These are phyloP conservation scores for Alloascoidea hylecoeti DNA, from an alignment of 805 yeast genomes.

Conservation along the genomic window DNA sequence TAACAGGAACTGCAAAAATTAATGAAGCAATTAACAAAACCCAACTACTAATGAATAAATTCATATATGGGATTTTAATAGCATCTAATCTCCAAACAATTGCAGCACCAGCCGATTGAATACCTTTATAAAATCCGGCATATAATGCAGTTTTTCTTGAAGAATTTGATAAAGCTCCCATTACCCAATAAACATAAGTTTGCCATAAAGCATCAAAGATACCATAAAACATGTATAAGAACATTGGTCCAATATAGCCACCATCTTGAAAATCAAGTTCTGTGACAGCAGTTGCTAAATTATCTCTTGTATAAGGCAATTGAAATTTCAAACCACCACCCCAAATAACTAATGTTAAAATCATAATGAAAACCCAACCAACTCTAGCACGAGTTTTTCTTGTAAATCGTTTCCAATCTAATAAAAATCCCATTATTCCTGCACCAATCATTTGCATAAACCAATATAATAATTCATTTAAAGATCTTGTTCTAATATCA, in stretches of 20 bases:
- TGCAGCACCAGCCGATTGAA: conserved; percentile 53
- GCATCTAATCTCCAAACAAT: conserved; percentile 46
- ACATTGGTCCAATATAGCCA: conserved; percentile 41
- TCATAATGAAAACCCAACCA: conserved; percentile 26
- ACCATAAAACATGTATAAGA: conserved; percentile 51
- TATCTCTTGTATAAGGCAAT: conserved; percentile 19
- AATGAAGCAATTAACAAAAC: too few species aligned
- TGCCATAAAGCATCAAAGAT: conserved; percentile 46
- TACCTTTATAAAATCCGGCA: conserved; percentile 49
- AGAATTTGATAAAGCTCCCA: conserved; percentile 46
- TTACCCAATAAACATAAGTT: conserved; percentile 38
- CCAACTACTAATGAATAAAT: too few species aligned
- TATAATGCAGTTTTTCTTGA: conserved; percentile 39
- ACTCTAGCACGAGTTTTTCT: conserved; percentile 31
- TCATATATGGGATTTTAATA: conserved; percentile 19
- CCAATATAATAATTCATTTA: conserved; percentile 50
- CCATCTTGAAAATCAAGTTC: conserved; percentile 31
- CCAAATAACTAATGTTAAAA: conserved; percentile 28
- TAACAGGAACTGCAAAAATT: too few species aligned
- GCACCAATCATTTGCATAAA: conserved; percentile 46
- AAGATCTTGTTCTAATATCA: conserved; percentile 44
- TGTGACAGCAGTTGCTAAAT: conserved; percentile 14
- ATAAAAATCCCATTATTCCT: conserved; percentile 26
- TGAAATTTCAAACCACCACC: conserved; percentile 13
- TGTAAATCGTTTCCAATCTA: conserved; percentile 27